Evolutionary conservation across 2,329 filamentous ascomycete genomes (phyloP).

Genomic region (Tricladium varicosporioides): DNA sequence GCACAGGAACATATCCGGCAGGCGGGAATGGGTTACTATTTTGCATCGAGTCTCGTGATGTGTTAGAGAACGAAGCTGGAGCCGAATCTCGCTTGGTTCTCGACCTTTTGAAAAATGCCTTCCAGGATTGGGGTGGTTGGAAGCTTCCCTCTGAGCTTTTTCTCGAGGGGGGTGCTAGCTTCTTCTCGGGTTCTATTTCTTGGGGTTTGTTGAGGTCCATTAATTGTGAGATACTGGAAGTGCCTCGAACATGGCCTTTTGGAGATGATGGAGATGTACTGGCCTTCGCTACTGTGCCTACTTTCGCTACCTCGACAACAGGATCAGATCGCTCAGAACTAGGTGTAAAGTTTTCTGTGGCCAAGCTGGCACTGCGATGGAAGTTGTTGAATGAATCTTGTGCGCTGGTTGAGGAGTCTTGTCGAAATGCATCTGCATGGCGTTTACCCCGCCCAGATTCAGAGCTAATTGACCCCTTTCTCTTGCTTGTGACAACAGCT

Average conservation of each 20-base stretch:
- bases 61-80: conserved; percentile 85
- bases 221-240: conserved; percentile 52
- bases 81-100: conserved; percentile 51
- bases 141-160: conserved; percentile 55
- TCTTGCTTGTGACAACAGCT: conserved; percentile 53
- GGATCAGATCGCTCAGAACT: conserved; percentile 32
- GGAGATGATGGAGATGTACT: conserved; percentile 48
- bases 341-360: conserved; percentile 32
- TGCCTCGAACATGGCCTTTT: conserved; percentile 42
- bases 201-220: conserved; percentile 39
- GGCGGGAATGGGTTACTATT: conserved; percentile 25
- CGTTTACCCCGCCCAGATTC: conserved; percentile 35
- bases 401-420: conserved; percentile 19
- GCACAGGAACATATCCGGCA: conserved; percentile 27
- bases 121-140: conserved; percentile 53
- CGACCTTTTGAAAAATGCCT: conserved; percentile 67
- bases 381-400: conserved; percentile 12
- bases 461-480: conserved; percentile 42
- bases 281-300: conserved; percentile 45
- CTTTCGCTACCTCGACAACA: conserved; percentile 46
- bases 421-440: conserved; percentile 22
- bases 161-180: conserved; percentile 30
- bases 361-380: conserved; percentile 20
- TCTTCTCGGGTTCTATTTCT: conserved; percentile 30
- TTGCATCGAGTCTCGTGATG: conserved; percentile 82